Evolutionary conservation across 768 basidiomycete species (phyloP).

Genomic region (Rickenella mellea): DNA sequence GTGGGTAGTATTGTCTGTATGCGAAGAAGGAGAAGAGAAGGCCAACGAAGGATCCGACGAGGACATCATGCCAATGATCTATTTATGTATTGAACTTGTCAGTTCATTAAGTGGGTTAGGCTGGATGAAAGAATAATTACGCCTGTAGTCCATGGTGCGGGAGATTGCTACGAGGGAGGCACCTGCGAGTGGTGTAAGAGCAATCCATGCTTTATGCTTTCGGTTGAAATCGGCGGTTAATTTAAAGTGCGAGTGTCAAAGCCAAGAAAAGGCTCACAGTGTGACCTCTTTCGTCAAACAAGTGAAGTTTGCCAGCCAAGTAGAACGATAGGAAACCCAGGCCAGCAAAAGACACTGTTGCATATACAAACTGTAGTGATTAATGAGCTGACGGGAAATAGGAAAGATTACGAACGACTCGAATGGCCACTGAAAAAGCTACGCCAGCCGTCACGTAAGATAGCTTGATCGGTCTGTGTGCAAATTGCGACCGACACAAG

Average conservation of each 20-base stretch:
- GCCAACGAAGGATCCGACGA: conserved; percentile 73
- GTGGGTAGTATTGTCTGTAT: conserved; percentile 80
- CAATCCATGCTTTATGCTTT: conserved; percentile 76
- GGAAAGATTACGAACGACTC: conserved; percentile 44
- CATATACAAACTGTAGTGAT: background rate
- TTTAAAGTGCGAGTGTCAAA: background rate
- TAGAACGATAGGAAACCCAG: conserved; percentile 85
- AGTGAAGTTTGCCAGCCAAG: conserved; percentile 83
- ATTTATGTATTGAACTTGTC: conserved; percentile 3
- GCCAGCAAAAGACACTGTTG: conserved; percentile 82
- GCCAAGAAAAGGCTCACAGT: conserved; percentile 31
- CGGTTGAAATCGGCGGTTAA: background rate
- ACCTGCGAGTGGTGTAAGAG: conserved; percentile 64
- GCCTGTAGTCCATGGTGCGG: conserved; percentile 87
- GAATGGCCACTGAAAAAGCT: conserved; percentile 92
- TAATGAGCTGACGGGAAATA: background rate
- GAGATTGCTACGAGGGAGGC: conserved; percentile 76
- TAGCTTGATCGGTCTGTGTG: conserved; percentile 49
- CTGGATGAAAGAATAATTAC: conserved; percentile 30
- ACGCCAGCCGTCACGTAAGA: conserved; percentile 77
- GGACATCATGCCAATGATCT: conserved; percentile 92
- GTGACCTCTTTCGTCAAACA: conserved; percentile 78
- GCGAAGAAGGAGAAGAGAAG: conserved; percentile 59
- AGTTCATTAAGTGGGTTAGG: conserved; percentile 9
- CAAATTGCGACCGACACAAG: conserved; percentile 73